Evolutionary conservation across 148 eudicot genomes (phyloP).

Genomic region (Mesembryanthemum crystallinum): DNA sequence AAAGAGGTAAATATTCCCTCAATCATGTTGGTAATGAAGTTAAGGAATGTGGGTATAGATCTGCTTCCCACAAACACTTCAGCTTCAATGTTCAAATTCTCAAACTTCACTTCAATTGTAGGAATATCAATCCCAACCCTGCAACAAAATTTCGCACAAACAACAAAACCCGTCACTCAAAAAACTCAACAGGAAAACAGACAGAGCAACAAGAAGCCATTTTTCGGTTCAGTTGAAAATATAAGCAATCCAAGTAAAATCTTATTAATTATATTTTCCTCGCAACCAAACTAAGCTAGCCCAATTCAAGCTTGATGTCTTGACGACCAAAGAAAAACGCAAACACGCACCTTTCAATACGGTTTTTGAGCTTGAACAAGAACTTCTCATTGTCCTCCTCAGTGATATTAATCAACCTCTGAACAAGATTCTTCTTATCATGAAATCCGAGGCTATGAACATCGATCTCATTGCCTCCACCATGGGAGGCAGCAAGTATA

Average conservation of each 20-base stretch:
- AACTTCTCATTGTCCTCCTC: slow-evolving; percentile 63
- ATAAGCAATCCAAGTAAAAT: too few species aligned
- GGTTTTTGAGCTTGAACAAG: slow-evolving; percentile 46
- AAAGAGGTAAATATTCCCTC: slow-evolving; percentile 43
- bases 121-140: slow-evolving; percentile 74
- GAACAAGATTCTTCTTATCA: slow-evolving; percentile 44
- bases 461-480: slow-evolving; percentile 40
- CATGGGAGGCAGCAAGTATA: slow-evolving; percentile 36
- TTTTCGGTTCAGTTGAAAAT: background rate
- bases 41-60: slow-evolving; percentile 56
- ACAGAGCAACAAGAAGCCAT: slow-evolving; percentile 1
- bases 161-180: background rate
- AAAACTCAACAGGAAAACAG: background rate
- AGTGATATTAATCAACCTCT: slow-evolving; percentile 41
- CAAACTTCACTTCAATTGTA: slow-evolving; percentile 62
- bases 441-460: slow-evolving; percentile 34
- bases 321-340: background rate
- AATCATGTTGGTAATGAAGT: slow-evolving; percentile 39
- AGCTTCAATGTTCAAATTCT: slow-evolving; percentile 58
- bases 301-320: too few species aligned
- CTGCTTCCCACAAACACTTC: slow-evolving; percentile 58
- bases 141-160: background rate
- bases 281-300: background rate
- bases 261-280: background rate
- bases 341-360: slow-evolving; percentile 42